Percentiles rank a stretch among this genome's conserved stretches.
phyloP scores from a whole-genome alignment of 176 grass and related monocot species.

The Zizania latifolia region DNA sequence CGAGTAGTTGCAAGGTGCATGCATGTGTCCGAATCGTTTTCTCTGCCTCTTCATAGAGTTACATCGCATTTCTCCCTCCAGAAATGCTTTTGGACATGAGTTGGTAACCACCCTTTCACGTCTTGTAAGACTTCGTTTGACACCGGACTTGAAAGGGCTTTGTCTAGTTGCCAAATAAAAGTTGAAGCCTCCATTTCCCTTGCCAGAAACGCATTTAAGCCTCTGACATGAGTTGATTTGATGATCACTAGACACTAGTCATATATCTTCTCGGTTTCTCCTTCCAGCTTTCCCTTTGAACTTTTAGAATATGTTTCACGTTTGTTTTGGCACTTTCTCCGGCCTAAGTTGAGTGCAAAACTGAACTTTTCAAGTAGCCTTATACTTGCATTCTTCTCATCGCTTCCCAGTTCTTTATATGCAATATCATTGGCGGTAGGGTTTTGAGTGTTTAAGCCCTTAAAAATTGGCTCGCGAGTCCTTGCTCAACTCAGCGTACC shows the following conservation, averaged over 20 bases:
- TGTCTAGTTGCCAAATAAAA: neutral
- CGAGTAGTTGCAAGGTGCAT: neutral
- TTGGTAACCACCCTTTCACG: neutral
- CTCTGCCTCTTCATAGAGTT: neutral
- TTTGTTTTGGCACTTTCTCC: constrained; percentile 24
- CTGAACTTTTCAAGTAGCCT: neutral
- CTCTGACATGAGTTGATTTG: constrained; percentile 31
- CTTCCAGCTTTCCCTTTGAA: constrained; percentile 11
- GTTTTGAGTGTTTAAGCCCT: constrained; percentile 14
- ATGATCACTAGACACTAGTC: constrained; percentile 6
- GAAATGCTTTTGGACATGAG: neutral
- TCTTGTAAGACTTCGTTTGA: neutral
- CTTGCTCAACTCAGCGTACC: neutral
- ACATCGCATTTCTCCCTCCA: neutral
- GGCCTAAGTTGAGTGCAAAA: constrained; percentile 36
- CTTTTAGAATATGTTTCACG: neutral
- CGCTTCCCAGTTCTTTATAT: neutral
- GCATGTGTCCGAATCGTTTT: neutral
- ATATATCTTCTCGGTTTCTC: neutral
- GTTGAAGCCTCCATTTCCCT: constrained; percentile 18
- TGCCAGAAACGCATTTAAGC: constrained; percentile 24
- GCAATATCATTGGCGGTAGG: neutral
- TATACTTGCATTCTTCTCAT: constrained; percentile 1
- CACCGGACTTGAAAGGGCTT: neutral
- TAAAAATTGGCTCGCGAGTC: neutral